Base-by-base conservation (phyloP, 441 rosid genomes). In the Croton setiger region DNA sequence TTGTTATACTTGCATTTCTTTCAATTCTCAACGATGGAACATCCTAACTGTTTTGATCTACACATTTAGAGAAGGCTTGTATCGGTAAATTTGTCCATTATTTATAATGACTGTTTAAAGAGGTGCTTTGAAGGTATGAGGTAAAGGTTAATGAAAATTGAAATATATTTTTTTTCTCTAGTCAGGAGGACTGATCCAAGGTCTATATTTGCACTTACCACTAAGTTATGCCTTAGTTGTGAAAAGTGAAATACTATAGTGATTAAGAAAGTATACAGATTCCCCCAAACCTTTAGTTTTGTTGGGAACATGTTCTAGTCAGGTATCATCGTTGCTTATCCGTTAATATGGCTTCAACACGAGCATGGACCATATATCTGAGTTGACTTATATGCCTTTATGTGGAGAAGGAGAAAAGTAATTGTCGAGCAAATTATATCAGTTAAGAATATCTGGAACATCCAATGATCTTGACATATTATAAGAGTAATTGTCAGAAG, bases 1-100 rank as follows among this genome's bases (percentile, higher is more conserved):
- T 75, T 58, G 35, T 47, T 66, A 20, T 54, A 54, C 37, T 51
- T 75, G 60, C 31, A 6, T 47, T 57, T 45, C 31, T 45, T 39
- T 49, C 4, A 48, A 31, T 43, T 41, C 20, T 44, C 31, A 27
- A 44, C 27, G 31, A 27, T 27, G 43, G 15, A 35, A 66, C 23
- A 53, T 54, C 33, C 44, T 64, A 49, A 45, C 45, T 63, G 45
- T 47, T 64, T 11, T 64, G 0, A 20, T 33, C 39, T 76, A 14
- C 13, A 35, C 59, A 36, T 36, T 45, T 37, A 20, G 55, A 31
- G 27, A 12, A 63, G 63, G 56, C 17, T 12, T 63, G 17, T 44
- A 1, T 14, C 18, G 31, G 31, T 52, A 67, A 21, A 47, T 51
- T 57, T 72, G n/a, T 37, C 48, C 15, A 47, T 21, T 48, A 43